Evolutionary conservation across 805 yeast species (phyloP).

Genomic region (Nakazawaea wickerhamii): DNA sequence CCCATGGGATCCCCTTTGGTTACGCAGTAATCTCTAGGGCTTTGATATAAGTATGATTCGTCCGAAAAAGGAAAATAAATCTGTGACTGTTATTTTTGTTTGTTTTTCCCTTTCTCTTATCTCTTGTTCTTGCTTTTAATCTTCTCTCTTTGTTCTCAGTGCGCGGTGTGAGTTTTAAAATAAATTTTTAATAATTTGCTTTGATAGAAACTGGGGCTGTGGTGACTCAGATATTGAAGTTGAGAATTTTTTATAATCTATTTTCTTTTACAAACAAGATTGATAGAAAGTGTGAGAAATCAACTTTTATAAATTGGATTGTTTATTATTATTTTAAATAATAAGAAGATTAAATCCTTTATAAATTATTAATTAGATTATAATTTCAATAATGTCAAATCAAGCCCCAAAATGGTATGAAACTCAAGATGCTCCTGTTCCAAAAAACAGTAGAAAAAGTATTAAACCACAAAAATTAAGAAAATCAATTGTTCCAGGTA

Average conservation of each 20-base stretch:
- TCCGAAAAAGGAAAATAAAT: not conserved
- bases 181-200: no score
- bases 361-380: not conserved
- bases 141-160: no score
- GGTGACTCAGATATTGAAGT: slow-evolving; percentile 1
- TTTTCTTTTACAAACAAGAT: not conserved
- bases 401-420: slow-evolving; percentile 89
- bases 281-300: not conserved
- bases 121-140: not conserved
- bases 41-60: no score
- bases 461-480: slow-evolving; percentile 93
- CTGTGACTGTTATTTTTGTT: not conserved
- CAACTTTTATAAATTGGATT: no score
- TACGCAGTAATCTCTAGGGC: slow-evolving; percentile 21
- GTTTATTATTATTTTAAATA: slow-evolving; percentile 6
- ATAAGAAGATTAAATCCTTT: not conserved
- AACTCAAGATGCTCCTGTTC: slow-evolving; percentile 84
- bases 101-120: not conserved
- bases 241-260: not conserved
- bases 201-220: slow-evolving; percentile 1
- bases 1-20: slow-evolving; percentile 17
- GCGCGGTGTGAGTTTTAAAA: no score
- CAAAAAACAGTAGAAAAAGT: slow-evolving; percentile 87
- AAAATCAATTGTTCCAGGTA: slow-evolving; percentile 95
- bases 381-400: slow-evolving; percentile 22